Conservation (phyloP, 176 grass and related monocot genomes). For the Otatea glauca region DNA sequence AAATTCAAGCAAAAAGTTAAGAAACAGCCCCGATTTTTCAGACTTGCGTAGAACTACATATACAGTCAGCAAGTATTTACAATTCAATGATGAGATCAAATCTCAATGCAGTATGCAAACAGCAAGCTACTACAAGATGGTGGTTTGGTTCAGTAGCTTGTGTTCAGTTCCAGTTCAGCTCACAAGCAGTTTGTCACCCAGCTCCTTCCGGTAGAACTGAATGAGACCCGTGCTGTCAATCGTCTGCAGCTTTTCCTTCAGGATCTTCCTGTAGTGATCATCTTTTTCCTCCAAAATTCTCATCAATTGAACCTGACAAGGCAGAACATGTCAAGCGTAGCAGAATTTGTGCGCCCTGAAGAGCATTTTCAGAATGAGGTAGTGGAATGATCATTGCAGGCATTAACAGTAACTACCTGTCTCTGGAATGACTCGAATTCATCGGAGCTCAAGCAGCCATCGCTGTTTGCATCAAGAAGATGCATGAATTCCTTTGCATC, state of each 20-base stretch:
- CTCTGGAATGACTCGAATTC: slow-evolving; percentile 89
- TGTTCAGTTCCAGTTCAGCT: slow-evolving; percentile 1
- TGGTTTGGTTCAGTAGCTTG: not conserved
- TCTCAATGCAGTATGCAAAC: not conserved
- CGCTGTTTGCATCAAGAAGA: slow-evolving; percentile 83
- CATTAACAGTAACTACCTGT: slow-evolving; percentile 61
- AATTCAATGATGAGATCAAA: not conserved
- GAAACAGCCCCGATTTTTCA: slow-evolving; percentile 4
- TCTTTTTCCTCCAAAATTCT: slow-evolving; percentile 82
- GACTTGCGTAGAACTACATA: not conserved
- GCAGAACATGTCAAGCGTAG: not conserved
- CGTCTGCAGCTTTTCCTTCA: slow-evolving; percentile 83
- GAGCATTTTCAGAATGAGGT: not conserved
- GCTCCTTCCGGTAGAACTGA: slow-evolving; percentile 86
- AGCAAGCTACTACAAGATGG: slow-evolving; percentile 16
- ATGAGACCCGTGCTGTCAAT: slow-evolving; percentile 76
- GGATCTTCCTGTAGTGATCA: slow-evolving; percentile 69
- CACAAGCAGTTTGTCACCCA: slow-evolving; percentile 69
- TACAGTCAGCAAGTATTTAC: slow-evolving; percentile 40
- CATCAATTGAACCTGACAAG: slow-evolving; percentile 75
- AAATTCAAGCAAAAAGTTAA: no score
- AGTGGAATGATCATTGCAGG: not conserved
- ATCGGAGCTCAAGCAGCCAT: slow-evolving; percentile 90
- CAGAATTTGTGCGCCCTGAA: not conserved
- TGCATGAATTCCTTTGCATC: slow-evolving; percentile 86